Conservation (phyloP, 2,329 filamentous ascomycete genomes). For the Graphilbum ipis-grandicollis region DNA sequence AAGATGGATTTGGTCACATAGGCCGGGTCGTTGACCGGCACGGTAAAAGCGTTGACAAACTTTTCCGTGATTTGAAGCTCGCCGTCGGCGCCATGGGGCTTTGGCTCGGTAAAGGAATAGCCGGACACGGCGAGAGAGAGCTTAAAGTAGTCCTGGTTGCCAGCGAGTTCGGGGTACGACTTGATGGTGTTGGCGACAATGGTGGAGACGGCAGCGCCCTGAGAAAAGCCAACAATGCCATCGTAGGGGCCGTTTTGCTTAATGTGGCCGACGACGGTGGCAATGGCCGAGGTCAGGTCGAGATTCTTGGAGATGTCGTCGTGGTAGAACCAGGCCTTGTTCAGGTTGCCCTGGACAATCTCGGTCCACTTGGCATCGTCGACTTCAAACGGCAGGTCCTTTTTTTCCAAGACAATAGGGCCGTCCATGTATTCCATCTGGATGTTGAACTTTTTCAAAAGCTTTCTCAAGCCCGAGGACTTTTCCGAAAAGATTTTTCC, state of each 20-base stretch:
- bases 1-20: slow-evolving; percentile 3
- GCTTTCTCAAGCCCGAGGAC: slow-evolving; percentile 3
- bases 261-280: slow-evolving; percentile 4
- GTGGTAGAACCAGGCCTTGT: slow-evolving; percentile 4
- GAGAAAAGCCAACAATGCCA: slow-evolving; percentile 3
- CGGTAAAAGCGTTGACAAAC: slow-evolving; percentile 1
- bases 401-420: slow-evolving; percentile 3
- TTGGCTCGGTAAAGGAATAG: slow-evolving; percentile 5
- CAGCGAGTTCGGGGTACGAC: slow-evolving; percentile 1
- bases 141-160: slow-evolving; percentile 3
- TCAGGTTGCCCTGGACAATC: slow-evolving; percentile 1
- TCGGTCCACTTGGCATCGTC: slow-evolving; percentile 4
- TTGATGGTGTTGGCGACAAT: slow-evolving; percentile 4
- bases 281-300: not conserved
- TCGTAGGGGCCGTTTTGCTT: slow-evolving; percentile 3
- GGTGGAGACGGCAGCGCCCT: slow-evolving; percentile 3
- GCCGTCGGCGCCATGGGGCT: slow-evolving; percentile 1
- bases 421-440: slow-evolving; percentile 4
- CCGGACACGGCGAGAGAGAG: slow-evolving; percentile 3
- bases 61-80: slow-evolving; percentile 4
- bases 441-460: slow-evolving; percentile 4
- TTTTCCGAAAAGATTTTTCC: slow-evolving; percentile 4
- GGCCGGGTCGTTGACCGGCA: slow-evolving; percentile 2
- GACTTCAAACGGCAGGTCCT: slow-evolving; percentile 3
- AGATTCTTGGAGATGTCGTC: slow-evolving; percentile 5